Conservation (phyloP, 306 rosid species). For the Citrullus mucosospermus region DNA sequence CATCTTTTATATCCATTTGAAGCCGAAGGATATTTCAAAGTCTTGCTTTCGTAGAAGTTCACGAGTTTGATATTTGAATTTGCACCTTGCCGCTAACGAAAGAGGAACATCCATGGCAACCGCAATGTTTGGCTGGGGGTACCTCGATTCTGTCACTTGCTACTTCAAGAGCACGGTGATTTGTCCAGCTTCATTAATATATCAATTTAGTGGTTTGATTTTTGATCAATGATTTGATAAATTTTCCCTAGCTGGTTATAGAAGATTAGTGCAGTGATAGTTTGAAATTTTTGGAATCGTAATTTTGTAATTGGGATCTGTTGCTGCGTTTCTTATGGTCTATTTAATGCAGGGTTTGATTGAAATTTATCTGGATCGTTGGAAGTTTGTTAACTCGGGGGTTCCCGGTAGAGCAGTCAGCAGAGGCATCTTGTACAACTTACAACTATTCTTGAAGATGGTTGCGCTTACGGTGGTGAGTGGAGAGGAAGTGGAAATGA, state of each 20-base stretch:
- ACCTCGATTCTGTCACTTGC: background rate
- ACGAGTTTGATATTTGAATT: background rate
- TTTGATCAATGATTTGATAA: background rate
- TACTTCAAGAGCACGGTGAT: background rate
- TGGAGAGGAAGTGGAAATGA: background rate
- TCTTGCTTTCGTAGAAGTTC: background rate
- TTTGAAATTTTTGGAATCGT: background rate
- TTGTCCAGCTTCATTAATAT: background rate
- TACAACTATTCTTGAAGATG: background rate
- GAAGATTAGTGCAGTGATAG: background rate
- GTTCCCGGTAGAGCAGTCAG: too few species aligned
- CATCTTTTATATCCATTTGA: background rate
- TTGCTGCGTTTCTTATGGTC: background rate
- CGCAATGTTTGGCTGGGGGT: background rate
- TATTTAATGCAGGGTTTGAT: background rate
- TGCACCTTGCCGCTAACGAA: background rate
- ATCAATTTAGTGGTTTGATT: background rate
- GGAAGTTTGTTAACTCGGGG: background rate
- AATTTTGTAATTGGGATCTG: background rate
- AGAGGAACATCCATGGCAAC: background rate
- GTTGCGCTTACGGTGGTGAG: background rate
- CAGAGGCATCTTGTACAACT: background rate
- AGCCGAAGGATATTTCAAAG: background rate
- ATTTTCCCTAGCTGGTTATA: background rate
- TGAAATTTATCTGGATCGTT: background rate